These are phyloP conservation scores for Globisporangium cylindrosporum DNA, from an alignment of 352 stramenopile genomes.

Conservation along the genomic window DNA sequence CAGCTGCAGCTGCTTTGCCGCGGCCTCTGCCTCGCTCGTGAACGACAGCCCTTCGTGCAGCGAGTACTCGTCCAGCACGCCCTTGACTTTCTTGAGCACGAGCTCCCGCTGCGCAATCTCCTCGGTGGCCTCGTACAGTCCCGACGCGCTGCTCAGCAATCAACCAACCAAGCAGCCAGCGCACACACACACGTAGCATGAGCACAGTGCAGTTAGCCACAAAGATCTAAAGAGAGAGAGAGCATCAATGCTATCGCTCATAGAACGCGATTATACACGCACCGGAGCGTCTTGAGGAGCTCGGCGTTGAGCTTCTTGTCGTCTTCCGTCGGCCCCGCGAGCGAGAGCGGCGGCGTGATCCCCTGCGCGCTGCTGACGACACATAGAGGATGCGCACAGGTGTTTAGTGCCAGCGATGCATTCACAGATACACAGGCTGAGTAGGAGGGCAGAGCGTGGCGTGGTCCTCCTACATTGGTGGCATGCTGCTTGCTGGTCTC, in stretches of 20 bases:
- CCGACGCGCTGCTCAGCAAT: constrained; percentile 34
- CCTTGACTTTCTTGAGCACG: constrained; percentile 60
- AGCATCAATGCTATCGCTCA: not conserved
- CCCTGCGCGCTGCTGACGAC: constrained; percentile 7
- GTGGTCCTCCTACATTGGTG: constrained; percentile 1
- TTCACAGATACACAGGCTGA: not conserved
- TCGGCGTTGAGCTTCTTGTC: constrained; percentile 66
- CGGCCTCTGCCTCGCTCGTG: constrained; percentile 46
- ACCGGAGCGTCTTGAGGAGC: constrained; percentile 65
- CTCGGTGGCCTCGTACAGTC: constrained; percentile 74
- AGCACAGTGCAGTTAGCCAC: not conserved
- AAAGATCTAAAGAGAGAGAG: not conserved
- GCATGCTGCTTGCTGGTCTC: not conserved
- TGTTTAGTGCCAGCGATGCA: not conserved
- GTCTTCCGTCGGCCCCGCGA: constrained; percentile 57
- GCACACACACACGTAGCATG: not conserved
- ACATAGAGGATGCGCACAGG: not conserved
- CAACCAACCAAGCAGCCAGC: not conserved
- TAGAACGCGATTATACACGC: not conserved
- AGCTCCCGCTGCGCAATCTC: constrained; percentile 57
- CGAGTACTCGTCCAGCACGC: constrained; percentile 76
- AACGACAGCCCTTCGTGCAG: constrained; percentile 52
- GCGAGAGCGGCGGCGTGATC: constrained; percentile 60
- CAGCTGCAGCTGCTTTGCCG: constrained; percentile 51
- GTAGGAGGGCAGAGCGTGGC: not conserved